Evolutionary conservation across 2,329 filamentous ascomycete species (phyloP), one percentile per base, ranked within the genome.

Genomic region (Ustulina deusta): DNA sequence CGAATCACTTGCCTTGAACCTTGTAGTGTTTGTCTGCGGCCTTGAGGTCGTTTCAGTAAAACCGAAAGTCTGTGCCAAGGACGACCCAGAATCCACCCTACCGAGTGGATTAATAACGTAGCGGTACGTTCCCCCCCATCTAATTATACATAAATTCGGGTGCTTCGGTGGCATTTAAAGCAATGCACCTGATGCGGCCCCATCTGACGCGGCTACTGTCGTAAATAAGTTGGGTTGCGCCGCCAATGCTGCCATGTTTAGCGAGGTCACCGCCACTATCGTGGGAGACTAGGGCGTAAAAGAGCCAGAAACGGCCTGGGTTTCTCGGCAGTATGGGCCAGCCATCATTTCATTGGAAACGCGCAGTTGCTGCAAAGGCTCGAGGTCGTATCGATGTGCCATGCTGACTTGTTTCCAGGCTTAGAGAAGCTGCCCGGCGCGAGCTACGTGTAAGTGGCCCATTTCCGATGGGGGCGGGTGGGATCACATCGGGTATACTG

Each of bases 381-480:
- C 54, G 63, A 61, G 46, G 61, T 66, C 51, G 65, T 61, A 71
- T 66, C 61, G 57, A 59, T 42, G 48, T 60, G 60, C 63, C 51
- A 70, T 71, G 64, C 69, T 71, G 63, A 71, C 66, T 61, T 59
- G 52, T 36, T 57, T 65, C 38, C 55, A 66, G 66, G 65, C 60
- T 67, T 36, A 52, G 49, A 68, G 58, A 70, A 49, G 38, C 65
- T 71, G 69, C 36, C 61, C 61, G 40, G 67, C 54, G 61, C 59
- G 60, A 71, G 68, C 63, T 72, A 70, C 70, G 66, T 69, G 69
- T 71, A 73, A 72, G 73, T 72, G 72, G 65, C 72, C 69, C 70
- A 63, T 71, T 76, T 77, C 74, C 74, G 75, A 77, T 72, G 75
- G 73, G 70, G 62, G 52, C 69, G 70, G 72, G 71, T 71, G 71